Base-by-base conservation (phyloP, 2,329 filamentous ascomycete genomes). In the Metarhizium guizhouense region DNA sequence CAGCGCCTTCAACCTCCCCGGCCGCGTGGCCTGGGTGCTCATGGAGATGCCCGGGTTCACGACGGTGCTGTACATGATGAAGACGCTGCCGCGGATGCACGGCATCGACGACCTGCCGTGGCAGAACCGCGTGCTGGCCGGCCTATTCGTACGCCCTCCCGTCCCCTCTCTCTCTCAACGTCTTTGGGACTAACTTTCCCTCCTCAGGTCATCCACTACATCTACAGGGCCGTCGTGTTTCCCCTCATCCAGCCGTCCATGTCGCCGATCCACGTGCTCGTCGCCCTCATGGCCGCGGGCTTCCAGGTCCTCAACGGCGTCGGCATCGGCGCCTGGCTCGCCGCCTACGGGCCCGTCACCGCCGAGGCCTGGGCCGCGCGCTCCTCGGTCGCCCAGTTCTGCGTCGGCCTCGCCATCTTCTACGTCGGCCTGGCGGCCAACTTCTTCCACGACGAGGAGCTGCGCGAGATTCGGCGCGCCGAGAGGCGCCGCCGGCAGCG, bases 191-290 rank as follows among this genome's bases (percentile, higher is more conserved):
- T 56, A 13, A 56, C 56, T 2, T 13, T 13, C 13, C 32, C 10
- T 3, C 45, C 18, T 4, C 56, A 88, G 77, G 77, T 88, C 38
- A 82, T 93, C 55, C 94, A 99, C 74, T 99, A 99, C 77, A 62
- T 84, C 67, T 95, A 99, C 78, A 90, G 94, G 59, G 92, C 94
- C 10, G 71, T 97, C 56, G 72, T 95, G 59, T 87, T 85, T 55
- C 93, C 94, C 2, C 74, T 95, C 56, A 77, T 93, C 60, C 90
- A 93, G 60, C 93, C 93, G 0, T 91, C 86, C 75, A 96, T 99
- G 87, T 90, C 91, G 4, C 93, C 93, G 8, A 88, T 96, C 61
- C 88, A 95, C 70, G 67, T 81, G 2, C 54, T 83, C 32, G 80
- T 96, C 60, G 86, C 86, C 75, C 8, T 74, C 51, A 71, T 76